Base-by-base conservation (phyloP, 2,329 filamentous ascomycete species). In the Cordyceps sp. region DNA sequence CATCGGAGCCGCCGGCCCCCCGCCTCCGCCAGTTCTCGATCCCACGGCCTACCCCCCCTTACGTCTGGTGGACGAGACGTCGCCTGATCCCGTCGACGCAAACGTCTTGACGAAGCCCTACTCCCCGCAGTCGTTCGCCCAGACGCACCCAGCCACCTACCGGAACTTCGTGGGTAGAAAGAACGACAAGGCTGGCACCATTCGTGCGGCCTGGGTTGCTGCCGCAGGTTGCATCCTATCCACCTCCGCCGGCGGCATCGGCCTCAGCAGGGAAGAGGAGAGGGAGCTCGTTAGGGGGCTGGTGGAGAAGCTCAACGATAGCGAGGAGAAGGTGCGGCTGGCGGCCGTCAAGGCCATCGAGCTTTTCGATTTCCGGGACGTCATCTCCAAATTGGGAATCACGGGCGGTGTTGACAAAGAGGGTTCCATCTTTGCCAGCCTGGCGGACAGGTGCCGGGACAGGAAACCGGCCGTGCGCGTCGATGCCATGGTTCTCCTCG, bases 171-270 rank as follows among this genome's bases (percentile, higher is more conserved):
- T 94, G 14, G 78, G 79, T 35, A 73, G 92, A 41, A 78, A 74
- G 40, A 82, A 88, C 33, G 90, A 98, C 55, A 94, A 90, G 53
- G 80, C 78, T 2, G 64, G 79, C 2, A 62, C 77, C 9, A 85
- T 98, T 32, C 76, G 90, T 38, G 73, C 82, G 6, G 79, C 79
- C 3, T 98, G 88, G 88, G 80, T 79, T 2, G 81, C 78, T 1
- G 80, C 78, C 10, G 74, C 80, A 24, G 85, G 86, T 6, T 73
- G 85, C 41, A 93, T 98, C 34, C 57, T 98, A 8, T 71, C 79
- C n/a, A 96, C 90, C 1, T 88, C 82, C 17, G 88, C 84, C 17
- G 88, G 88, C 29, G 83, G 83, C 17, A 88, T 90, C 41, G 88
- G 88, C 0, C 62, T 96, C 26, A 86, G 81, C 45, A 69, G 78